Evolutionary conservation across 2,329 filamentous ascomycete genomes (phyloP), one percentile per base, ranked within the genome.

Genomic region (Xylaria sp.): DNA sequence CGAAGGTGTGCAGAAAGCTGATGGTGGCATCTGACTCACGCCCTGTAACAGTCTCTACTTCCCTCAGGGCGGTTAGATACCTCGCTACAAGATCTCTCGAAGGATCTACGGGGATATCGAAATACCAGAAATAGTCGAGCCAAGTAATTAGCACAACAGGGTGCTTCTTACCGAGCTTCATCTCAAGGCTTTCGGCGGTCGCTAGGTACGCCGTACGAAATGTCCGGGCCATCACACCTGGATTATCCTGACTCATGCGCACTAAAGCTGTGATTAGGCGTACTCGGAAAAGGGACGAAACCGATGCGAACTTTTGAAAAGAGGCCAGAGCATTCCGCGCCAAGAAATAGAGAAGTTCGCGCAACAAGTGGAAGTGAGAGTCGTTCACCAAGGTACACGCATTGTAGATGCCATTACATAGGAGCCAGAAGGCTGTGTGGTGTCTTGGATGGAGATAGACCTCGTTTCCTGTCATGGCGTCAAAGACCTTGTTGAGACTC

Each of bases 101-200:
- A 5, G 42, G 40, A 28, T 61, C 58, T 11, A 55, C 43, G 21
- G 51, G 51, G 17, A 55, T 25, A 35, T 56, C 40, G 35, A 61
- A 61, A 42, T 61, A 61, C 58, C 58, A 56, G n/a, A 50, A 61
- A 25, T 61, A 61, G 11, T 61, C 58, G 50, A 52, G 50, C 58
- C 58, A 61, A 2, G 52, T 51, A 2, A 56, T 25, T 9, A 61
- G 45, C 5, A 56, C 45, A 17, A 61, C 23, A 33, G 58, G 58
- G 21, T 61, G 58, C 31, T 51, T 56, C 15, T 3, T 6, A 12
- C 58, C 58, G 2, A 56, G 58, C 12, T 61, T 52, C 35, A 45
- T 35, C 14, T 56, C 51, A 5, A 61, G 51, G 19, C 43, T 61
- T 23, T 61, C 51, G 8, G 58, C 51, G 5, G 52, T 52, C 4